These are phyloP conservation scores for Heracleum sosnowskyi DNA, from an alignment of 129 eudicot species.

Conservation along the genomic window DNA sequence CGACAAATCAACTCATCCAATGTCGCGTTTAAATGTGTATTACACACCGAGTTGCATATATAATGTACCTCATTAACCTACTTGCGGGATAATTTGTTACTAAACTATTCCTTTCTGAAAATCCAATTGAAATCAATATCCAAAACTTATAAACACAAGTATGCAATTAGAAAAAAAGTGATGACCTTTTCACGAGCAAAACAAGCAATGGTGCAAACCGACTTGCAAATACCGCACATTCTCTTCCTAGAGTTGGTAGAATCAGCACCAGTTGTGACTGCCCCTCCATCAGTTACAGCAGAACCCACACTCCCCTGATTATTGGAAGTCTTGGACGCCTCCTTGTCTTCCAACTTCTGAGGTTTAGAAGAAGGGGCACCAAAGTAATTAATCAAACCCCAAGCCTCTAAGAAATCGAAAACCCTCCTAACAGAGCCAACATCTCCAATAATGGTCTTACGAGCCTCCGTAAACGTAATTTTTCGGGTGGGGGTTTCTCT, in stretches of 20 bases:
- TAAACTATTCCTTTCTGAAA: neutral
- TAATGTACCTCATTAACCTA: neutral
- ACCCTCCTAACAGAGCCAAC: slow-evolving; percentile 76
- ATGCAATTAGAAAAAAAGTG: neutral
- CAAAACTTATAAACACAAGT: neutral
- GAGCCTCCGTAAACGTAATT: slow-evolving; percentile 67
- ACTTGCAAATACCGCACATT: slow-evolving; percentile 63
- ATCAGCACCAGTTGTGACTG: slow-evolving; percentile 11
- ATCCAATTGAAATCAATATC: neutral
- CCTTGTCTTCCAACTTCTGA: slow-evolving; percentile 69
- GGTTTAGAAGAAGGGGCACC: slow-evolving; percentile 39
- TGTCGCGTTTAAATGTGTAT: neutral
- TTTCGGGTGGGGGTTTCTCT: slow-evolving; percentile 51
- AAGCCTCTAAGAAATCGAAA: slow-evolving; percentile 74
- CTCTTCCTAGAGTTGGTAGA: slow-evolving; percentile 34
- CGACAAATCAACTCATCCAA: neutral
- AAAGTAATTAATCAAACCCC: slow-evolving; percentile 89
- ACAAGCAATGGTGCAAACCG: slow-evolving; percentile 75
- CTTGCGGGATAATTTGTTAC: neutral
- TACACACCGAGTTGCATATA: no score
- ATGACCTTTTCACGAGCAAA: slow-evolving; percentile 72
- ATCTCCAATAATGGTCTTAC: slow-evolving; percentile 69
- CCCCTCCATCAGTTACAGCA: slow-evolving; percentile 21
- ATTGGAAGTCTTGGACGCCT: slow-evolving; percentile 24
- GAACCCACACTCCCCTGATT: neutral